Conservation (phyloP, 345 rosid genomes). For the Iberis pinnata region DNA sequence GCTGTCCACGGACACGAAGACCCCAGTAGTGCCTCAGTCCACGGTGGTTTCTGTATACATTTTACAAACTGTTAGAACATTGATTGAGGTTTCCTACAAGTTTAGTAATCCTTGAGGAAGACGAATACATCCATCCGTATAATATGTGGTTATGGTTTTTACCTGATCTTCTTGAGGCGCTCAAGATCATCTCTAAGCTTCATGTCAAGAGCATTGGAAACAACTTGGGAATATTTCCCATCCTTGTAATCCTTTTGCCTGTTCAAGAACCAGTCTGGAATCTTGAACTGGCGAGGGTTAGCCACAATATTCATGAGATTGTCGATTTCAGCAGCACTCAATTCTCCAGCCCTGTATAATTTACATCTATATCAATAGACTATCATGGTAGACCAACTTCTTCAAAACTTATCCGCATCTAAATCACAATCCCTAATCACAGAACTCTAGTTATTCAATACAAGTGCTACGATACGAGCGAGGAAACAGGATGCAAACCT, state of each 20-base stretch:
- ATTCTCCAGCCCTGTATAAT: slow-evolving; percentile 64
- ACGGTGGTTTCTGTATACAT: slow-evolving; percentile 64
- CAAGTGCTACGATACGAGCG: no score
- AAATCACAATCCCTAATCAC: no score
- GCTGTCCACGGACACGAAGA: slow-evolving; percentile 92
- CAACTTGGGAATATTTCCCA: slow-evolving; percentile 79
- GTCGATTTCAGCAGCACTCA: slow-evolving; percentile 74
- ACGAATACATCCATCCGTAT: no score
- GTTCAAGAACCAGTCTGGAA: slow-evolving; percentile 88
- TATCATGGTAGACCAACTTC: no score
- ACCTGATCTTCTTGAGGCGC: slow-evolving; percentile 89
- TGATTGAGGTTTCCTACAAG: no score
- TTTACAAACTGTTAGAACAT: no score
- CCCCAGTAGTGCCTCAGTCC: slow-evolving; percentile 99
- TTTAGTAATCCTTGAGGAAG: no score
- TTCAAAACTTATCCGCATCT: not conserved
- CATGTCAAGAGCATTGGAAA: slow-evolving; percentile 89
- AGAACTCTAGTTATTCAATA: no score
- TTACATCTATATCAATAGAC: no score
- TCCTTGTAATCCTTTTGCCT: slow-evolving; percentile 94
- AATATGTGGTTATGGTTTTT: not conserved
- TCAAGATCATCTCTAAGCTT: slow-evolving; percentile 94
- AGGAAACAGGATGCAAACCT: slow-evolving; percentile 32
- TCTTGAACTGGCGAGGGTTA: slow-evolving; percentile 84
- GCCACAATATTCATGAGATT: slow-evolving; percentile 80